A percentile compares a stretch with the other conserved stretches of the same genome.
Evolutionary conservation across 2,329 filamentous ascomycete genomes (phyloP).

Genomic region (Metarhizium rileyi): DNA sequence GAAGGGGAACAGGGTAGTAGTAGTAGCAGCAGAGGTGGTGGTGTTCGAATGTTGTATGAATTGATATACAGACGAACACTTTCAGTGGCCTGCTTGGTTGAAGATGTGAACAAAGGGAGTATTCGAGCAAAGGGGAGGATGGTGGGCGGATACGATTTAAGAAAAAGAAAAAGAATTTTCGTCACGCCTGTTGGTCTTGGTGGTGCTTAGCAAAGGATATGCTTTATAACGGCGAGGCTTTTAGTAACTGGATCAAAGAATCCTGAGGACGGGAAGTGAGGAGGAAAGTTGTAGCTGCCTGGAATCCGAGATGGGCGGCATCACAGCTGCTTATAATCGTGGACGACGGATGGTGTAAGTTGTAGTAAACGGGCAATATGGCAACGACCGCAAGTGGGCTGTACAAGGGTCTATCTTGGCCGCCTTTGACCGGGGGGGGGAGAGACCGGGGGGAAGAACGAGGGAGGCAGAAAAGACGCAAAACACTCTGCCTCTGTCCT

Average conservation of each 20-base stretch:
- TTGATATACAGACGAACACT: background rate
- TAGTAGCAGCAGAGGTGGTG: too few species aligned
- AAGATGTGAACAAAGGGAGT: background rate
- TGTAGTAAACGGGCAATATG: too few species aligned
- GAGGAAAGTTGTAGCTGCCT: background rate
- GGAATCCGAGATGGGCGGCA: constrained; percentile 3
- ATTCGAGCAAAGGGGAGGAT: background rate
- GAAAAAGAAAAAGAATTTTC: background rate
- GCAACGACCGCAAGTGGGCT: background rate
- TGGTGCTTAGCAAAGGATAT: background rate
- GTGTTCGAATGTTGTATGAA: too few species aligned
- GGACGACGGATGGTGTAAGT: background rate
- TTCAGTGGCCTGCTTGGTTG: background rate
- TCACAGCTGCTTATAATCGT: background rate
- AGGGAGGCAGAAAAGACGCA: too few species aligned
- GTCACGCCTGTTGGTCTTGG: background rate
- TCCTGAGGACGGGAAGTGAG: background rate
- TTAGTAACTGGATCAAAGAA: background rate
- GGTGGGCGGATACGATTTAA: background rate
- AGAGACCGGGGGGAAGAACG: too few species aligned
- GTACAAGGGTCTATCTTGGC: background rate
- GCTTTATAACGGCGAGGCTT: background rate
- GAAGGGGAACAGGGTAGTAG: background rate
- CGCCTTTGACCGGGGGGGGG: background rate
- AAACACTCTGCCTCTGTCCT: too few species aligned